Evolutionary conservation across 768 basidiomycete species (phyloP), one percentile per base, ranked within the genome.

Genomic region (Gloeopeniophorella convolvens): DNA sequence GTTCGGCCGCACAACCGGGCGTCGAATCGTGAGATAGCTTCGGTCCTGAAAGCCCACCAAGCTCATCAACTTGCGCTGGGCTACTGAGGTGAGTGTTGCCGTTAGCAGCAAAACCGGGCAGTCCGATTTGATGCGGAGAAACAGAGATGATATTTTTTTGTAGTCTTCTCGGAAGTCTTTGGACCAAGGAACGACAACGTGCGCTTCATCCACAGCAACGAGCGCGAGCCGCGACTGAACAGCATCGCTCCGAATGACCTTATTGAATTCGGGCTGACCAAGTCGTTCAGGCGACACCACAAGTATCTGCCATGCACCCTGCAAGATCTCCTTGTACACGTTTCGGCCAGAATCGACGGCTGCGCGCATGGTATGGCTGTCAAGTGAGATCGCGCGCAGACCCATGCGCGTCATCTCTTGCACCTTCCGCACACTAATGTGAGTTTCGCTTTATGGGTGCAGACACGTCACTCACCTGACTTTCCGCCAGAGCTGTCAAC

Each of bases 381-480:
- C 31, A 1, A 55, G 27, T 11, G 42, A 18, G 2, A 50, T 32
- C 13, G 36, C 54, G 9, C 27, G 2, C 18, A 50, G 37, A 5
- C 54, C 42, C 4, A 45, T 16, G 5, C 16, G n/a, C 21, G 31
- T 12, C 42, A 49, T 31, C 34, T 55, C 54, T 3, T 9, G 11
- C 13, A 48, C 52, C 52, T 54, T 16, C 4, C n/a, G 26, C 23
- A 21, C 21, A 41, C 18, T 27, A 12, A 33, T 5, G 8, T 3
- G 9, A 13, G 21, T 32, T 12, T 32, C 13, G 6, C 13, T 5
- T 11, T 23, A 34, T 36, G 16, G 23, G 12, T 23, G 1, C 15
- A 42, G n/a, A n/a, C n/a, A n/a, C n/a, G n/a, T n/a, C n/a, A n/a
- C 54, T 43, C 30, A 50, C 54, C 37, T 55, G 49, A 24, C 41